Conservation (phyloP, 2,329 filamentous ascomycete species). For the Exophiala spinifera region DNA sequence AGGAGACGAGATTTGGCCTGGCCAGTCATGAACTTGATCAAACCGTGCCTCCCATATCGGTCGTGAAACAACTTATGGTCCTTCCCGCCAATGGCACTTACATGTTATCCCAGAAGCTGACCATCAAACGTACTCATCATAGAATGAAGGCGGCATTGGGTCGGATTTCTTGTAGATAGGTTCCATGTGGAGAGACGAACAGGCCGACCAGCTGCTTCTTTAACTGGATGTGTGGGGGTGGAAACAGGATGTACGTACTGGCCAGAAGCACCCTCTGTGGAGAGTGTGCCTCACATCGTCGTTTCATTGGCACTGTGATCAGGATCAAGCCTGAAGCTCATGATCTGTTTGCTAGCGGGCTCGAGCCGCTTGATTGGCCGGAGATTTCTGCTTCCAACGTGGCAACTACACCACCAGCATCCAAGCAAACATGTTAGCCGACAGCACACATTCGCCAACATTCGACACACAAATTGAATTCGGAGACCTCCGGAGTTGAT, state of each 20-base stretch:
- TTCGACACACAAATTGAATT: background rate
- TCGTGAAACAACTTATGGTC: constrained; percentile 21
- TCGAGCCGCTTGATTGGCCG: constrained; percentile 12
- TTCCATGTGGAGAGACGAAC: constrained; percentile 26
- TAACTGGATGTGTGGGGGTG: constrained; percentile 5
- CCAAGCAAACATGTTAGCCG: constrained; percentile 19
- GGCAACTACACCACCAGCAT: constrained; percentile 9
- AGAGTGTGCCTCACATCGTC: constrained; percentile 7
- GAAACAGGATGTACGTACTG: constrained; percentile 13
- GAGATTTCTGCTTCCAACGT: constrained; percentile 13
- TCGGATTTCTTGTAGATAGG: constrained; percentile 18
- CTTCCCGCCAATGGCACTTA: constrained; percentile 10
- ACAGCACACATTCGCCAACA: background rate
- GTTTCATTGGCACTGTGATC: background rate
- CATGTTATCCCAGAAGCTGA: constrained; percentile 8
- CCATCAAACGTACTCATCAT: constrained; percentile 11
- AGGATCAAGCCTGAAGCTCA: constrained; percentile 8
- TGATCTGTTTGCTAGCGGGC: constrained; percentile 20
- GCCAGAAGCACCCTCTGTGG: constrained; percentile 6
- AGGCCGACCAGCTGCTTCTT: constrained; percentile 8
- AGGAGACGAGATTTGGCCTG: constrained; percentile 11
- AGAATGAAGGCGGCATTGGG: constrained; percentile 15
- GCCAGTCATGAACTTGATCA: constrained; percentile 19
- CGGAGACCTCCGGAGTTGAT: background rate
- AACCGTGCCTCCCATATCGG: constrained; percentile 18